Conservation (phyloP, 208 protist genomes). For the Porcisia deanei region DNA sequence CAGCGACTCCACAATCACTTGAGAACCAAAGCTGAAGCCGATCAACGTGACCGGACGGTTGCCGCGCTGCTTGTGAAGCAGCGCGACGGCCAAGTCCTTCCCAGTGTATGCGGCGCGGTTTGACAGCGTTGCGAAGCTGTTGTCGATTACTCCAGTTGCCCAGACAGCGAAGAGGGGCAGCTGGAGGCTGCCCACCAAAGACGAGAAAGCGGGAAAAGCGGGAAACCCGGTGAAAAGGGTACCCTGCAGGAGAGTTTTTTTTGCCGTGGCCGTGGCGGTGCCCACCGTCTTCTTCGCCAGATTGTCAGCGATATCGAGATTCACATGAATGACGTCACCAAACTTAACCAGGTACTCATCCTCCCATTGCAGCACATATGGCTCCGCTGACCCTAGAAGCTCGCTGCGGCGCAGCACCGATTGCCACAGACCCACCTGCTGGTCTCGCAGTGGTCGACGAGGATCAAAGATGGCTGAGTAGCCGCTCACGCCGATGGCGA, state of each 20-base stretch:
- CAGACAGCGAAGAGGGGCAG: slow-evolving; percentile 82
- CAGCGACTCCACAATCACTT: slow-evolving; percentile 85
- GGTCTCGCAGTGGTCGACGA: slow-evolving; percentile 65
- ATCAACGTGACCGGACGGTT: slow-evolving; percentile 84
- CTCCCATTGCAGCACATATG: slow-evolving; percentile 81
- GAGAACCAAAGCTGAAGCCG: slow-evolving; percentile 85
- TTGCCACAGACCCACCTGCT: slow-evolving; percentile 83
- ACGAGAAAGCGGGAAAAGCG: slow-evolving; percentile 67
- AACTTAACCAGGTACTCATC: slow-evolving; percentile 70
- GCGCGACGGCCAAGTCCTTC: slow-evolving; percentile 71
- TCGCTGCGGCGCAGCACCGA: slow-evolving; percentile 36
- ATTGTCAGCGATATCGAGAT: slow-evolving; percentile 49
- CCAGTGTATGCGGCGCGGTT: slow-evolving; percentile 78
- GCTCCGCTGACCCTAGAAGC: slow-evolving; percentile 53
- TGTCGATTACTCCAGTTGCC: slow-evolving; percentile 84
- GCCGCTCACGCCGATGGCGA: slow-evolving; percentile 76
- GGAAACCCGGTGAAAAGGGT: slow-evolving; percentile 68
- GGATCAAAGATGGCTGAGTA: slow-evolving; percentile 77
- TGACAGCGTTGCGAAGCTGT: slow-evolving; percentile 71
- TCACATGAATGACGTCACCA: slow-evolving; percentile 60
- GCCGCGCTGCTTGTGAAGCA: slow-evolving; percentile 65
- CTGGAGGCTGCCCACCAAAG: slow-evolving; percentile 63
- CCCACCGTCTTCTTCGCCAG: slow-evolving; percentile 37
- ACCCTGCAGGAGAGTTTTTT: slow-evolving; percentile 54
- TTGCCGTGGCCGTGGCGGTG: slow-evolving; percentile 42